Evolutionary conservation across 257 asterid species (phyloP), one percentile per base, ranked within the genome.

Genomic region (Solanum stenotomum): DNA sequence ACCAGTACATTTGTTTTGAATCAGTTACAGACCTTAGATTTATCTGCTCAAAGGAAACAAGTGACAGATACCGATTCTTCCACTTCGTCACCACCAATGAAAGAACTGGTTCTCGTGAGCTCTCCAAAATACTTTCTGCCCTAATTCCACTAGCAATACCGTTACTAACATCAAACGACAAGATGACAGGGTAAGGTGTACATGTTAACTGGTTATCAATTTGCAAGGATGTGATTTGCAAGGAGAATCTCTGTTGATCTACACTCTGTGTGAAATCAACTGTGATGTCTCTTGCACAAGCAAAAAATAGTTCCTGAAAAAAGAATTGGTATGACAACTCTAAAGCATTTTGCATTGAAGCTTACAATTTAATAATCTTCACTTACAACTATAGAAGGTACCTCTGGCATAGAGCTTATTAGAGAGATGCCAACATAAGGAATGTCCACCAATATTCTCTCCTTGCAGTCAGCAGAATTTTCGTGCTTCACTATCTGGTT

Each of bases 351-450:
- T 5, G 2, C 40, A 16, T 46, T 81, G 68, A 81, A 79, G 67
- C 29, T 46, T 46, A 29, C 85, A 16, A 27, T 81, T 44, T 44
- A 27, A 81, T 81, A 46, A 81, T 46, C 68, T 29, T 81, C 85
- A 29, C 6, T 46, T 81, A 16, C 18, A 81, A 81, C 85, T 37
- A 52, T 44, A 70, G 31, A 79, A 65, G 65, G 91, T 92, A 97
- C 99, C 99, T 97, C 98, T 56, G 97, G 92, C 89, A 89, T 92
- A 89, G 97, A 93, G 92, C 94, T 96, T 95, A 97, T 94, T 87
- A 97, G 88, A 74, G 99, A 97, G 87, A 97, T 89, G 87, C 99
- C 99, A 88, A 97, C 91, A 89, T 94, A 97, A 63, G 99, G 97
- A 87, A 97, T 92, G 89, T 90, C 93, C 89, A 97, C 84, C 44